Base-by-base conservation (phyloP, 2,329 filamentous ascomycete species). In the Cercospora zeina region DNA sequence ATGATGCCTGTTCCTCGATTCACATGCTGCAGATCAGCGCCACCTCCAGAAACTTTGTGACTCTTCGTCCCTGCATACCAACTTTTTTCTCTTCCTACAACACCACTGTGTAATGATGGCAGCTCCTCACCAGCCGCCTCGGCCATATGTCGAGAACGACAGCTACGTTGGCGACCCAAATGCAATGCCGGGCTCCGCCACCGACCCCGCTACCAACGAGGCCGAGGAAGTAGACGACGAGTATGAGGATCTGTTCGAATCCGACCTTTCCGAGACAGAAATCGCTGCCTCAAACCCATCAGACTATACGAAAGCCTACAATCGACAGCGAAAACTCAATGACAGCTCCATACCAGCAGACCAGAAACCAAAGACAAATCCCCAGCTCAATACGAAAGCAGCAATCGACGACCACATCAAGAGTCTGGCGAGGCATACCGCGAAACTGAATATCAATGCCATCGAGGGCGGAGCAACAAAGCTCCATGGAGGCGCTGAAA, bases 331-430 rank as follows among this genome's bases (percentile, higher is more conserved):
- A 63, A 87, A 87, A 71, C 77, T 89, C 60, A 85, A 87, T 71
- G 83, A 86, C 69, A 70, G 75, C 16, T 77, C 75, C 34, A 77
- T 80, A 58, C 79, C 78, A 42, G 74, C 75, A 66, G 79, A 80
- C 64, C 81, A 85, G 53, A 82, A 85, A 59, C 88, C 89, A 2
- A 88, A 89, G 71, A 85, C 86, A 61, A 96, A 95, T 72, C 83
- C 87, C 16, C 91, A 93, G 73, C 77, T 90, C 50, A 96, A 96
- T 76, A 93, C 90, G 0, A 83, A 85, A 64, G 85, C 90, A 24
- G 88, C 86, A 24, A 83, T 96, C 58, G 91, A 96, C 75, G 93
- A 97, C 72, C 91, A 97, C 70, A 89, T 96, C 58, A 87, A 88
- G 4, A 88, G 87, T n/a, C 82, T 97, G 37, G 87, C 91, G 33